These are phyloP conservation scores for Ichthyophthirius multifiliis DNA, from an alignment of 169 alveolate species.

Conservation along the genomic window DNA sequence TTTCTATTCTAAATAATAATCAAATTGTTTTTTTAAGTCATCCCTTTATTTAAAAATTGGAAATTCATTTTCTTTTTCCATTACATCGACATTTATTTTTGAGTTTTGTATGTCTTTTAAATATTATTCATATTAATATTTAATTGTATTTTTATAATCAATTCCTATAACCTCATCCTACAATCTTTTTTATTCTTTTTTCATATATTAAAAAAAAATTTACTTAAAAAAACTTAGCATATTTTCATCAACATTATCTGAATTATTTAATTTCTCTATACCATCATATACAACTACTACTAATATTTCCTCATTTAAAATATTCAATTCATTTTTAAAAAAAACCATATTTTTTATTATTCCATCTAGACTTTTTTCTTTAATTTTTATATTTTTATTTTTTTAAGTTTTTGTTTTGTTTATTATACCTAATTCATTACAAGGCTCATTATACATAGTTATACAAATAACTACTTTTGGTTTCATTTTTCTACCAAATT, in stretches of 20 bases:
- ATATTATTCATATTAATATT: not conserved
- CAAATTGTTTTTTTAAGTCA: not conserved
- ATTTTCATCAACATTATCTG: not conserved
- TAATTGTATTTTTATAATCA: not conserved
- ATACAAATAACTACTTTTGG: not conserved
- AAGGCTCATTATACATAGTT: not conserved
- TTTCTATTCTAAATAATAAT: not conserved
- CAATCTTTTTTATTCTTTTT: not conserved
- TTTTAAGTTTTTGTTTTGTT: too few relatives aligned
- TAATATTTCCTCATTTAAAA: not conserved
- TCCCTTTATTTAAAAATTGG: not conserved
- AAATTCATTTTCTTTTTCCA: not conserved
- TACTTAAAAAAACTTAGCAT: not conserved
- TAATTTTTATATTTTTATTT: not conserved
- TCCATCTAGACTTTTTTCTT: conserved; percentile 9
- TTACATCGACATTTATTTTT: not conserved
- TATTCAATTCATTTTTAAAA: not conserved
- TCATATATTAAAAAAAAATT: not conserved
- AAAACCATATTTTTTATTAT: not conserved
- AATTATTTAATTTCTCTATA: not conserved
- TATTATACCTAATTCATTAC: not conserved
- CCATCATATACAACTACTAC: conserved; percentile 9
- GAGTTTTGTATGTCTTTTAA: not conserved
- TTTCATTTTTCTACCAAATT: not conserved
- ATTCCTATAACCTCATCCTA: not conserved